phyloP scores from a whole-genome alignment of 73 alveolate species.

The Paramecium caudatum region DNA sequence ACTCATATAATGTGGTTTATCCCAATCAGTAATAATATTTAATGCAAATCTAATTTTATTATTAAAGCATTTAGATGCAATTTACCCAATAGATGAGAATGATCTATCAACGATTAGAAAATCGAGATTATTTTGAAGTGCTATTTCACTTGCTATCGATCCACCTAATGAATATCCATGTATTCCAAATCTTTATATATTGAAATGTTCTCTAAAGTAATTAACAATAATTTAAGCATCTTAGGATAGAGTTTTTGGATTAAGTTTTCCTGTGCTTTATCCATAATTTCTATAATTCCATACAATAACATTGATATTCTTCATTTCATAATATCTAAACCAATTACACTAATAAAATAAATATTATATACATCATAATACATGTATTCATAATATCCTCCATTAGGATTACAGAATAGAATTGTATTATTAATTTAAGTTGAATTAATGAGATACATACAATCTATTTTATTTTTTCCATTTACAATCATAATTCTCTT shows the following conservation, averaged over 20 bases:
- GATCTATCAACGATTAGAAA: slow-evolving; percentile 63
- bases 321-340: slow-evolving; percentile 80
- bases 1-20: slow-evolving; percentile 1
- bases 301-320: slow-evolving; percentile 79
- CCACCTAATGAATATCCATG: slow-evolving; percentile 89
- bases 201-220: slow-evolving; percentile 75
- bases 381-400: slow-evolving; percentile 82
- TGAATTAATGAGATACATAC: background rate
- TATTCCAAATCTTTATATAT: slow-evolving; percentile 77
- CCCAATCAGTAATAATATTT: background rate
- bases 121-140: slow-evolving; percentile 43
- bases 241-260: slow-evolving; percentile 73
- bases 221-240: slow-evolving; percentile 81
- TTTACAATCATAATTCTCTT: slow-evolving; percentile 6
- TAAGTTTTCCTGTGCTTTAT: slow-evolving; percentile 82
- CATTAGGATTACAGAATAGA: slow-evolving; percentile 88
- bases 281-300: slow-evolving; percentile 92
- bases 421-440: slow-evolving; percentile 68
- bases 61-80: background rate
- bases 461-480: slow-evolving; percentile 41
- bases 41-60: background rate
- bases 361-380: slow-evolving; percentile 12
- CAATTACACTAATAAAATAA: slow-evolving; percentile 79
- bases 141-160: slow-evolving; percentile 83
- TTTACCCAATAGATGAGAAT: slow-evolving; percentile 10